A percentile compares a stretch with the other conserved stretches of the same genome.
These are phyloP conservation scores for Phytophthora rubi DNA, from an alignment of 352 stramenopile genomes.

Conservation along the genomic window DNA sequence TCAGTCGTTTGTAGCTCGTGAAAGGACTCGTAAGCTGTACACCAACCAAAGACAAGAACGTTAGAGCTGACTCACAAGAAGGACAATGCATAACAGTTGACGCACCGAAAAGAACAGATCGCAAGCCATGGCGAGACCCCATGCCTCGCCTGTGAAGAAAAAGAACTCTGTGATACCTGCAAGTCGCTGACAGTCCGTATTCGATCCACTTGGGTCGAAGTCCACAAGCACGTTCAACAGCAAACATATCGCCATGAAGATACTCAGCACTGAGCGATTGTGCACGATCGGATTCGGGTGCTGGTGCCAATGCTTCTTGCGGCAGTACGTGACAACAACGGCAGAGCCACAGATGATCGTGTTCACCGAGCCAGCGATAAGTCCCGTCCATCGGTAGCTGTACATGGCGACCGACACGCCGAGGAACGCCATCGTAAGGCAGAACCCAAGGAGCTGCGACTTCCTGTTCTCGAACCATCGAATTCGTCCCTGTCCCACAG, in stretches of 20 bases:
- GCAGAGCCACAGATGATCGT: conserved; percentile 88
- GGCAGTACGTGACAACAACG: conserved; percentile 87
- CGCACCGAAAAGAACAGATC: conserved; percentile 86
- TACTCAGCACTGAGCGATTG: conserved; percentile 82
- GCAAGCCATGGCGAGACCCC: conserved; percentile 89
- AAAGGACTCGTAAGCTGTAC: conserved; percentile 83
- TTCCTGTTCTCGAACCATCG: conserved; percentile 91
- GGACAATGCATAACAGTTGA: background rate
- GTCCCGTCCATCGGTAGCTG: conserved; percentile 87
- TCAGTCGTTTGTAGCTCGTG: conserved; percentile 90
- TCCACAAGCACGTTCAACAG: conserved; percentile 85
- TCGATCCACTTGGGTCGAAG: conserved; percentile 68
- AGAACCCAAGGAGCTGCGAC: conserved; percentile 86
- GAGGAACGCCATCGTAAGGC: conserved; percentile 86
- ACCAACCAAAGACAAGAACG: background rate
- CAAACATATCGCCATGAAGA: conserved; percentile 86
- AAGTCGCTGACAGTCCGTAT: conserved; percentile 69
- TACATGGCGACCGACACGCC: conserved; percentile 88
- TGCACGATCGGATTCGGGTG: conserved; percentile 91
- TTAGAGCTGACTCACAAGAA: background rate
- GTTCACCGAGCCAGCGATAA: conserved; percentile 89
- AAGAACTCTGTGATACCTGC: conserved; percentile 90
- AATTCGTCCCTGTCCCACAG: conserved; percentile 72
- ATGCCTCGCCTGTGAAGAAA: conserved; percentile 88
- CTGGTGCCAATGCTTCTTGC: conserved; percentile 90